phyloP scores from a whole-genome alignment of 805 yeast species.

The Teunomyces lycoperdinae region DNA sequence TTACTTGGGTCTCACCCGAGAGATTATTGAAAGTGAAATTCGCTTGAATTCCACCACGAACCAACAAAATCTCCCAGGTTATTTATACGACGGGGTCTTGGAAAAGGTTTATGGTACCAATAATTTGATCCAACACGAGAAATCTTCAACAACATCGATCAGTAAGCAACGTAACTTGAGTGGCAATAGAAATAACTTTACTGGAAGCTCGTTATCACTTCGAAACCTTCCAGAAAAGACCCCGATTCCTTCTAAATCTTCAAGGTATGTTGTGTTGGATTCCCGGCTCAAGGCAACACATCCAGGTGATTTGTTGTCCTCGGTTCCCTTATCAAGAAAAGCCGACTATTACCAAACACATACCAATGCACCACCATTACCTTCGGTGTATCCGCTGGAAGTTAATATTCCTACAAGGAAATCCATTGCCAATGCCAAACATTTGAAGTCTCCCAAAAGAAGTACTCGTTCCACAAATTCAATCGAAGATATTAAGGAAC shows the following conservation, averaged over 20 bases:
- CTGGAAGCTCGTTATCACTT: background rate
- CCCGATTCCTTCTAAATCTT: constrained; percentile 10
- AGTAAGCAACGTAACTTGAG: background rate
- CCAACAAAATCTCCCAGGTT: constrained; percentile 46
- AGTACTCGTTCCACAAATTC: background rate
- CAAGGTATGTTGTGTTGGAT: constrained; percentile 45
- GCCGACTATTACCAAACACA: constrained; percentile 25
- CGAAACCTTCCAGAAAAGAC: background rate
- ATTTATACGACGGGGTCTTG: constrained; percentile 57
- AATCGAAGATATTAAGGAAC: constrained; percentile 19
- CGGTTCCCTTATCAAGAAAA: constrained; percentile 64
- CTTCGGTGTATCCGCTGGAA: constrained; percentile 5
- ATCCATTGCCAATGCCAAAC: background rate
- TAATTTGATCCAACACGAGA: background rate
- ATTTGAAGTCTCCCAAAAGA: background rate
- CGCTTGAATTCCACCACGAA: constrained; percentile 44
- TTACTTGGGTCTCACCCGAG: constrained; percentile 80
- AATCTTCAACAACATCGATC: background rate
- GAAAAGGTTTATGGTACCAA: constrained; percentile 30
- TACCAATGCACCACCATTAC: constrained; percentile 6
- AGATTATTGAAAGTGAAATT: constrained; percentile 74
- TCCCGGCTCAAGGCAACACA: constrained; percentile 55
- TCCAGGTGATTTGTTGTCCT: constrained; percentile 84
- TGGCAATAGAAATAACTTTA: background rate
- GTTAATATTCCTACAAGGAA: constrained; percentile 3